Conservation (phyloP, 2,329 filamentous ascomycete species). For the Pestalotiopsis sp. region DNA sequence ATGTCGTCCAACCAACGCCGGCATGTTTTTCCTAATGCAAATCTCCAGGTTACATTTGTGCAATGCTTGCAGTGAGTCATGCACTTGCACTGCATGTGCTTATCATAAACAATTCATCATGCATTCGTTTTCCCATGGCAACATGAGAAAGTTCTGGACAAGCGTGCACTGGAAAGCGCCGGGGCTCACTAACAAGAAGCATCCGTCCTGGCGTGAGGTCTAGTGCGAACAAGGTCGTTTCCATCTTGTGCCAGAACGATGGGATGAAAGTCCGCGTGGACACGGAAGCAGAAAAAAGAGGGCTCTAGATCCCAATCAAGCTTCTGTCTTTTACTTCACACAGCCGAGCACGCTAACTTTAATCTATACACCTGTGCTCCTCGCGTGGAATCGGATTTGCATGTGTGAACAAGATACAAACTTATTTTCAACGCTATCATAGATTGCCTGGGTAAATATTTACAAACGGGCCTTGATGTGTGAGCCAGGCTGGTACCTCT, state of each 20-base stretch:
- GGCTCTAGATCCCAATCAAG: no score
- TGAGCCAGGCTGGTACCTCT: conserved; percentile 50
- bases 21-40: background rate
- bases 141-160: background rate
- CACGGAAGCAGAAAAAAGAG: no score
- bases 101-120: background rate
- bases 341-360: no score
- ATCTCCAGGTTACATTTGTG: background rate
- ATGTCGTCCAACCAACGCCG: conserved; percentile 8
- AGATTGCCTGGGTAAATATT: background rate
- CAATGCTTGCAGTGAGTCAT: conserved; percentile 6
- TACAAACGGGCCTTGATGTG: conserved; percentile 53
- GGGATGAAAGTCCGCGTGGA: no score
- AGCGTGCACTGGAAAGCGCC: background rate
- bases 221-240: no score
- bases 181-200: background rate
- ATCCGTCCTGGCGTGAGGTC: no score
- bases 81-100: background rate
- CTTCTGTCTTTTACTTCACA: no score
- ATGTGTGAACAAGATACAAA: background rate
- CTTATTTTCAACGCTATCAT: background rate
- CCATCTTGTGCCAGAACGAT: no score
- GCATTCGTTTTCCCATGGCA: background rate
- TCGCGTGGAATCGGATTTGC: background rate
- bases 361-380: no score